These are phyloP conservation scores for Acacia confusa DNA, from an alignment of 306 rosid genomes.

Conservation along the genomic window DNA sequence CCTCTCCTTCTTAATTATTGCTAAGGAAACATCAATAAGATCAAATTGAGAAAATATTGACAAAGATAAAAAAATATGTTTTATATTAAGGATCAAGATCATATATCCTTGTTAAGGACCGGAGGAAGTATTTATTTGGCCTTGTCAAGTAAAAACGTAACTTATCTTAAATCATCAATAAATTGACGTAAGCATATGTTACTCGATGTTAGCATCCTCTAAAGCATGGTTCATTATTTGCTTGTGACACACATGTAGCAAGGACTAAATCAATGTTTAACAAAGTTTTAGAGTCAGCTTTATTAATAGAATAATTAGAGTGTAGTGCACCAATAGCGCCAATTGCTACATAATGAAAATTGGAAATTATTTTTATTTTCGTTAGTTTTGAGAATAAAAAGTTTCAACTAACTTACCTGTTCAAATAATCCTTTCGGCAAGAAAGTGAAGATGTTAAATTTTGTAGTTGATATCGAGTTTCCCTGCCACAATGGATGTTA, in stretches of 20 bases:
- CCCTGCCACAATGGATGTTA: slow-evolving; percentile 60
- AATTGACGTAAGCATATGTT: neutral
- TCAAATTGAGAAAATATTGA: too few species aligned
- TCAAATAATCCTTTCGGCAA: slow-evolving; percentile 93
- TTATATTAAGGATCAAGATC: too few species aligned
- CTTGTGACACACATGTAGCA: neutral
- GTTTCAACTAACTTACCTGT: slow-evolving; percentile 63
- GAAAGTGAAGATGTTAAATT: slow-evolving; percentile 82
- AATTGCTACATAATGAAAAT: neutral
- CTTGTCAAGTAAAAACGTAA: slow-evolving; percentile 1
- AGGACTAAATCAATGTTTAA: neutral
- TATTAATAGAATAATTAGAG: neutral
- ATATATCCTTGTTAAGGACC: too few species aligned
- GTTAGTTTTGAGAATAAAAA: slow-evolving; percentile 22
- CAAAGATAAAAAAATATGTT: too few species aligned
- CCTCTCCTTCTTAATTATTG: too few species aligned
- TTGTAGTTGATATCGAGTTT: slow-evolving; percentile 95
- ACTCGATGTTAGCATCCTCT: slow-evolving; percentile 1
- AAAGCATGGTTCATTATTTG: neutral
- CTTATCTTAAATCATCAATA: slow-evolving; percentile 2
- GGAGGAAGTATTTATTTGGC: neutral
- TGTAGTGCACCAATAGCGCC: neutral
- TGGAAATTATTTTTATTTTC: slow-evolving; percentile 15
- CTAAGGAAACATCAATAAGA: too few species aligned
- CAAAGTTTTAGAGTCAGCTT: neutral